Percentiles rank a stretch among this genome's conserved stretches.
These are phyloP conservation scores for Fusarium domesticum DNA, from an alignment of 2,329 filamentous ascomycete species.

Conservation along the genomic window DNA sequence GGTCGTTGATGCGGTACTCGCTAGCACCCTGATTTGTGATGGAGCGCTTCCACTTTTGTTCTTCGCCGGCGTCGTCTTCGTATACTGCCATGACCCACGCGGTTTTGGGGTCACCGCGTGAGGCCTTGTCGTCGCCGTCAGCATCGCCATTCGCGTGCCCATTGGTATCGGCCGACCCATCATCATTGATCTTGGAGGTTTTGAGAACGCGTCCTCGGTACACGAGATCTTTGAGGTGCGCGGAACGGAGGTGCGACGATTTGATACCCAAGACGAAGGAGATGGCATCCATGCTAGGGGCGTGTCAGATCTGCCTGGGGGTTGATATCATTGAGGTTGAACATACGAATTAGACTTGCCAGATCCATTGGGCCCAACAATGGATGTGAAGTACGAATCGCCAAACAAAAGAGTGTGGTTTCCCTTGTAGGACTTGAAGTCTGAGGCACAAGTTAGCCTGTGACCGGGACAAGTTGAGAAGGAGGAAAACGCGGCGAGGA, in stretches of 20 bases:
- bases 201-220: slow-evolving; percentile 93
- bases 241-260: slow-evolving; percentile 93
- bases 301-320: slow-evolving; percentile 4
- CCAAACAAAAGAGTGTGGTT: slow-evolving; percentile 93
- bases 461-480: slow-evolving; percentile 2
- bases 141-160: slow-evolving; percentile 61
- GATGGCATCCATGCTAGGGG: slow-evolving; percentile 88
- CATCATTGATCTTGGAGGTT: slow-evolving; percentile 87
- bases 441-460: slow-evolving; percentile 42
- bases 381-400: slow-evolving; percentile 98
- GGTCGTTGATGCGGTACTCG: slow-evolving; percentile 96
- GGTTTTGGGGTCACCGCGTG: slow-evolving; percentile 81
- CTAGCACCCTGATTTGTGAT: slow-evolving; percentile 87
- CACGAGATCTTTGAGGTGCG: slow-evolving; percentile 89
- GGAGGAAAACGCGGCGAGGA: slow-evolving; percentile 1
- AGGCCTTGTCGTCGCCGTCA: slow-evolving; percentile 60
- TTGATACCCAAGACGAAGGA: slow-evolving; percentile 99
- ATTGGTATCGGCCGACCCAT: slow-evolving; percentile 69
- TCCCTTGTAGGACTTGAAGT: slow-evolving; percentile 99
- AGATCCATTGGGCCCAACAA: slow-evolving; percentile 98
- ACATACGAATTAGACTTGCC: slow-evolving; percentile 96
- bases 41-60: slow-evolving; percentile 91
- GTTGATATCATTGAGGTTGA: slow-evolving; percentile 1
- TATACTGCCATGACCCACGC: slow-evolving; percentile 99
- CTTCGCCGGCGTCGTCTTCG: slow-evolving; percentile 92